Evolutionary conservation across 2,329 filamentous ascomycete genomes (phyloP).

Genomic region (Fusarium solani-melongenae): DNA sequence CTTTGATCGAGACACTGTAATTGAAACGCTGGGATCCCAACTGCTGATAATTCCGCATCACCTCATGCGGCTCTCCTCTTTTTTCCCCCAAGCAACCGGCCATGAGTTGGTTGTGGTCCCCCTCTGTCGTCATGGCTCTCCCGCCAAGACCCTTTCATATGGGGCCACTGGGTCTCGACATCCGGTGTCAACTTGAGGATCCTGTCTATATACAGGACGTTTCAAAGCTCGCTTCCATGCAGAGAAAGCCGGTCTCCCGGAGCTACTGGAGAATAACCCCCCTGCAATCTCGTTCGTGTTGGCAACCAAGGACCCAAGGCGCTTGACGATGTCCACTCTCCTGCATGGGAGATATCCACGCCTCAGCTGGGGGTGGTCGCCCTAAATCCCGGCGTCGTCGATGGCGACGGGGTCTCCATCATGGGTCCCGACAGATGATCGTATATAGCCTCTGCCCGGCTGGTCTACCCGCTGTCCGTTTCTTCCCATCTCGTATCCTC

Average conservation of each 20-base stretch:
- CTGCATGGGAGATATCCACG: constrained; percentile 18
- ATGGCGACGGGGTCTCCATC: neutral
- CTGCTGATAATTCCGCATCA: constrained; percentile 1
- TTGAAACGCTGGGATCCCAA: neutral
- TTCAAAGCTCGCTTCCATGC: neutral
- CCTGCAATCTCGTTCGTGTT: constrained; percentile 12
- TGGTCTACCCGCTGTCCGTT: neutral
- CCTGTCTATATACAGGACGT: neutral
- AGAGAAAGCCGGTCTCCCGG: neutral
- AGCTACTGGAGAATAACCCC: neutral
- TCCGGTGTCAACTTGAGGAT: neutral
- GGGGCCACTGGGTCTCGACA: neutral
- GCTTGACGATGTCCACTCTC: constrained; percentile 17
- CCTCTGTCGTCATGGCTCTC: neutral
- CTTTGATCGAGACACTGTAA: neutral
- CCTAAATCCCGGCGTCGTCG: constrained; percentile 1
- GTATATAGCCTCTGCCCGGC: constrained; percentile 23
- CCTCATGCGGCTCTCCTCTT: constrained; percentile 20
- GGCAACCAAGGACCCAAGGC: neutral
- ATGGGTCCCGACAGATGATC: constrained; percentile 9
- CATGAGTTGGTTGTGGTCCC: neutral
- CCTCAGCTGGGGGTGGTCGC: neutral
- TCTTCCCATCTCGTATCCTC: constrained; percentile 1
- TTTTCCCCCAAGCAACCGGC: neutral
- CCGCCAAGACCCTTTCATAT: neutral